These are phyloP conservation scores for Boletales sp. DNA, from an alignment of 768 basidiomycete genomes.

Conservation along the genomic window DNA sequence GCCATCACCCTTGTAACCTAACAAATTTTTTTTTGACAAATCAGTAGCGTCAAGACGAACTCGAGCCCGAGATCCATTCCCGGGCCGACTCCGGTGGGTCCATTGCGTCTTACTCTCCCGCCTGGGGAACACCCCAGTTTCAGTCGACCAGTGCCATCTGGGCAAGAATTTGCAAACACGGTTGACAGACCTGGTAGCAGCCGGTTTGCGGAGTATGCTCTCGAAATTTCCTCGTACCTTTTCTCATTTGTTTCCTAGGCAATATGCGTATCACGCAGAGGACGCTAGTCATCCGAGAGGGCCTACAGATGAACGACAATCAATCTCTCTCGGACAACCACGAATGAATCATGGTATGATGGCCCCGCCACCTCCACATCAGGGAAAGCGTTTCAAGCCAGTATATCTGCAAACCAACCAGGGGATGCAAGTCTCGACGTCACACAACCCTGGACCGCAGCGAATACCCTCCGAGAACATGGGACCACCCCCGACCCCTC, in stretches of 20 bases:
- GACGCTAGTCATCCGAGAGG: slow-evolving; percentile 40
- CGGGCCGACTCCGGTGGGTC: slow-evolving; percentile 47
- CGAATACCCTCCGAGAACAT: slow-evolving; percentile 31
- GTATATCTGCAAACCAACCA: slow-evolving; percentile 12
- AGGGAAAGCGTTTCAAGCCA: slow-evolving; percentile 24
- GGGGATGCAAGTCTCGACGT: slow-evolving; percentile 10
- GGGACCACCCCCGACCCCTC: slow-evolving; percentile 55
- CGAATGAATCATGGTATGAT: slow-evolving; percentile 31
- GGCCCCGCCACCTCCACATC: slow-evolving; percentile 29
- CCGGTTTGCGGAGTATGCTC: slow-evolving; percentile 46
- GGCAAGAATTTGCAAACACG: slow-evolving; percentile 8
- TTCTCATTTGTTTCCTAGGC: slow-evolving; percentile 38
- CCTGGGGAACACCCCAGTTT: slow-evolving; percentile 47
- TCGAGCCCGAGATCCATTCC: slow-evolving; percentile 61
- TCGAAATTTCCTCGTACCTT: slow-evolving; percentile 5
- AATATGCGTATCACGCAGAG: slow-evolving; percentile 62
- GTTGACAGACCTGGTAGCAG: slow-evolving; percentile 46
- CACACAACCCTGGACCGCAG: slow-evolving; percentile 12
- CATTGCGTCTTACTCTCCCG: slow-evolving; percentile 65
- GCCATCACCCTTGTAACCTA: background rate
- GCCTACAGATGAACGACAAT: slow-evolving; percentile 41
- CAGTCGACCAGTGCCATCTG: slow-evolving; percentile 24
- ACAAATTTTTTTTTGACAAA: slow-evolving; percentile 14
- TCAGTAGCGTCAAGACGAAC: slow-evolving; percentile 27
- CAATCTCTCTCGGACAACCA: slow-evolving; percentile 38